These are phyloP conservation scores for Phytophthora lateralis DNA, from an alignment of 352 stramenopile genomes.

Conservation along the genomic window DNA sequence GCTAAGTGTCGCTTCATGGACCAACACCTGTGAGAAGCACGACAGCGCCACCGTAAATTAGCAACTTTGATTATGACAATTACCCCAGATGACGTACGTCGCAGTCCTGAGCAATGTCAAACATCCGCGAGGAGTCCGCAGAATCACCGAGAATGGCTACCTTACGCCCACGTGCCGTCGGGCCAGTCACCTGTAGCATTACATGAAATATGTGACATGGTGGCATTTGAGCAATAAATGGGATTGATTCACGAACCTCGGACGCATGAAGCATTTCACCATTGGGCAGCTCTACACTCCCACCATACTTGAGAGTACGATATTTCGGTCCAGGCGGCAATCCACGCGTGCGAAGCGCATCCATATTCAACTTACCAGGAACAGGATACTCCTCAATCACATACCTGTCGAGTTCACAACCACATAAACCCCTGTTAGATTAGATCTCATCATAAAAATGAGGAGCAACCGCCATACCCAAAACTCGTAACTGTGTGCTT, in stretches of 20 bases:
- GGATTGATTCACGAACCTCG: constrained; percentile 52
- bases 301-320: constrained; percentile 88
- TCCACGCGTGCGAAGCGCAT: constrained; percentile 78
- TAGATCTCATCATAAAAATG: neutral
- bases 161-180: constrained; percentile 65
- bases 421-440: constrained; percentile 2
- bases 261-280: constrained; percentile 73
- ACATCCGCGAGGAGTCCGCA: constrained; percentile 71
- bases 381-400: constrained; percentile 78
- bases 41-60: constrained; percentile 2
- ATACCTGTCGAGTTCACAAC: constrained; percentile 45
- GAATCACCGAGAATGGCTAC: constrained; percentile 83
- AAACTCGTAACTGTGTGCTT: constrained; percentile 85
- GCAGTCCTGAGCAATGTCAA: constrained; percentile 76
- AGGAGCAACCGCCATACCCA: constrained; percentile 44
- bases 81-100: constrained; percentile 52
- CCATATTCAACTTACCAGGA: constrained; percentile 86
- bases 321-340: constrained; percentile 92
- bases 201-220: constrained; percentile 1
- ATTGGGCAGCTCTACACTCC: constrained; percentile 82
- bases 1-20: constrained; percentile 85
- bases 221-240: neutral
- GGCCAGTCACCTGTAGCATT: constrained; percentile 58
- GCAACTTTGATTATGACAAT: neutral
- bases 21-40: constrained; percentile 61